Conservation (phyloP, 2,329 filamentous ascomycete species). For the Pseudogymnoascus sp. region DNA sequence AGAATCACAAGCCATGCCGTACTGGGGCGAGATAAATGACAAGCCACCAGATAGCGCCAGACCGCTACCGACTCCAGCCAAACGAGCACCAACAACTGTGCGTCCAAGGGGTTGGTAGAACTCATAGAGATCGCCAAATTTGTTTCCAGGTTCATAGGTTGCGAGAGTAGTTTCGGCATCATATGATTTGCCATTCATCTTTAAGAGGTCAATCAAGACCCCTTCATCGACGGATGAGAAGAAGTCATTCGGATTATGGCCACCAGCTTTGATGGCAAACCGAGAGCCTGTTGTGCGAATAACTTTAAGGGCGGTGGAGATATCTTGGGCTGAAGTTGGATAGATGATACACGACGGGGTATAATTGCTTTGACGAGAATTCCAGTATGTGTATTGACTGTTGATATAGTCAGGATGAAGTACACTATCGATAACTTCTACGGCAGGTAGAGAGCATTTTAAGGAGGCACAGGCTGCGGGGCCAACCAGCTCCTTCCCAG, state of each 20-base stretch:
- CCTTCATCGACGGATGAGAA: not conserved
- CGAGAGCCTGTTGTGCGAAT: not conserved
- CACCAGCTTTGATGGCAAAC: conserved; percentile 32
- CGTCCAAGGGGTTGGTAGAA: not conserved
- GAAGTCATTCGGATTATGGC: conserved; percentile 23
- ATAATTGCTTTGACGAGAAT: conserved; percentile 16
- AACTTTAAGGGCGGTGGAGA: conserved; percentile 19
- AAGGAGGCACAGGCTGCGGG: not conserved
- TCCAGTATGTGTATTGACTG: conserved; percentile 14
- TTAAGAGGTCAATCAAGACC: not conserved
- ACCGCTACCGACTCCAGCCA: not conserved
- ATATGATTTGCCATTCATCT: not conserved
- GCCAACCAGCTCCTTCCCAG: not conserved
- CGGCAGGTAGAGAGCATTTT: not conserved
- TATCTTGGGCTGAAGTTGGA: conserved; percentile 17
- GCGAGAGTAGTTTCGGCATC: conserved; percentile 19
- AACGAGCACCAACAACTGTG: not conserved
- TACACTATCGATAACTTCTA: not conserved
- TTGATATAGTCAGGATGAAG: not conserved
- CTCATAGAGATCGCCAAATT: not conserved
- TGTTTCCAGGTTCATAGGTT: conserved; percentile 26
- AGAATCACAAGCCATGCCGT: conserved; percentile 42
- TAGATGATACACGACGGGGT: conserved; percentile 20
- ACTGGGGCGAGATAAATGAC: conserved; percentile 32
- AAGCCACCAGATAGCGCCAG: conserved; percentile 26